Conservation (phyloP, 192 early-diverging fungal species). For the Coemansia sp. region DNA sequence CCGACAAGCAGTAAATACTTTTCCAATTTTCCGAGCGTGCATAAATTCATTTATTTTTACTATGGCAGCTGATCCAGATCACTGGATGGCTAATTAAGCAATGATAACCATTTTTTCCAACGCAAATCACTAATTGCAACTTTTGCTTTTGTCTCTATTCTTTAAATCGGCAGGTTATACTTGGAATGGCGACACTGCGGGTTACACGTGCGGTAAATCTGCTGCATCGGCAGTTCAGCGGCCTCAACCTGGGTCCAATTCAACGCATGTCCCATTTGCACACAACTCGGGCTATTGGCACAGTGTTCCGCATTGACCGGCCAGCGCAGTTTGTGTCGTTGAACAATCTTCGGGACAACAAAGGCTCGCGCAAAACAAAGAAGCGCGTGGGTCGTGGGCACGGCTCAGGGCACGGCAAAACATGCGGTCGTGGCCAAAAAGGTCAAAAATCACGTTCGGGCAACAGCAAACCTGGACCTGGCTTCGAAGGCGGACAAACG, state of each 20-base stretch:
- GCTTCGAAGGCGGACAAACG: slow-evolving; percentile 94
- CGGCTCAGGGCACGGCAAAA: slow-evolving; percentile 87
- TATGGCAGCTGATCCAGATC: no score
- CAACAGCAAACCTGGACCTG: slow-evolving; percentile 74
- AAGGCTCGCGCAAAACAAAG: slow-evolving; percentile 43
- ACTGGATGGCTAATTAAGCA: no score
- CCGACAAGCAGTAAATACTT: slow-evolving; percentile 13
- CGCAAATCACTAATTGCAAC: no score
- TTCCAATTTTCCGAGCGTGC: not conserved
- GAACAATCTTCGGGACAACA: slow-evolving; percentile 42
- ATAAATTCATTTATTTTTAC: no score
- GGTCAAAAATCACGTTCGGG: slow-evolving; percentile 82
- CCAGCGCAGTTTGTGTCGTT: slow-evolving; percentile 27
- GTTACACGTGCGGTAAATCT: not conserved
- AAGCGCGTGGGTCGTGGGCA: slow-evolving; percentile 79
- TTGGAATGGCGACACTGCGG: slow-evolving; percentile 7
- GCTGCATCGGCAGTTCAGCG: slow-evolving; percentile 5
- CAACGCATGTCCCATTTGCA: slow-evolving; percentile 7
- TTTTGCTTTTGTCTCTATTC: no score
- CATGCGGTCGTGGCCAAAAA: slow-evolving; percentile 87
- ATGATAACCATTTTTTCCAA: no score
- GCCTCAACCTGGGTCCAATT: not conserved
- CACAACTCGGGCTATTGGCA: slow-evolving; percentile 4
- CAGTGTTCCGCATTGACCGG: slow-evolving; percentile 12
- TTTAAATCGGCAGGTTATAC: not conserved